These are phyloP conservation scores for Candida maltosa DNA, from an alignment of 805 yeast genomes.

Conservation along the genomic window DNA sequence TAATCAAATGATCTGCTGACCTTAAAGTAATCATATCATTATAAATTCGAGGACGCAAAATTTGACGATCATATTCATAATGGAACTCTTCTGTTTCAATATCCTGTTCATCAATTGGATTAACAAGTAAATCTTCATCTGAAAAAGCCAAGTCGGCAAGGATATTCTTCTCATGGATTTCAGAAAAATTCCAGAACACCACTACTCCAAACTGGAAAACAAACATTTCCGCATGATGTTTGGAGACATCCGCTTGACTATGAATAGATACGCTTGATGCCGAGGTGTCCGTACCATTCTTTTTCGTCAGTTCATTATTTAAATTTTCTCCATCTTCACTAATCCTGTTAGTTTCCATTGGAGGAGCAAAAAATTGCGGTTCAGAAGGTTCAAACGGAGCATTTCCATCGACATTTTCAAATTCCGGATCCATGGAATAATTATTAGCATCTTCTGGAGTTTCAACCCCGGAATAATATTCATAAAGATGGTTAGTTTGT, in stretches of 20 bases:
- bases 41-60: constrained; percentile 71
- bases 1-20: constrained; percentile 88
- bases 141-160: constrained; percentile 89
- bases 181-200: constrained; percentile 97
- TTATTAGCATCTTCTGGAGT: constrained; percentile 55
- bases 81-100: constrained; percentile 89
- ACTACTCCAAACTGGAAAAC: constrained; percentile 90
- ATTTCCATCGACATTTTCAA: constrained; percentile 32
- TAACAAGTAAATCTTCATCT: constrained; percentile 49
- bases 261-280: background rate
- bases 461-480: constrained; percentile 80
- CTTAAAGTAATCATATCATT: constrained; percentile 92
- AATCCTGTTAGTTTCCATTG: constrained; percentile 18
- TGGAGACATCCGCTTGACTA: constrained; percentile 39
- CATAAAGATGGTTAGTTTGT: constrained; percentile 87
- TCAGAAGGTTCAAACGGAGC: constrained; percentile 86
- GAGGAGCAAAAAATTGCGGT: constrained; percentile 79
- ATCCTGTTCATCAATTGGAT: constrained; percentile 81
- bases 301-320: background rate
- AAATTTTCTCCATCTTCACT: constrained; percentile 11
- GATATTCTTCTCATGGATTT: constrained; percentile 86
- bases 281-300: background rate
- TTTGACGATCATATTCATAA: constrained; percentile 63
- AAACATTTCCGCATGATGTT: constrained; percentile 81
- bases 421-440: constrained; percentile 44